Conservation (phyloP, 257 asterid species). For the Eustoma russellianum region DNA sequence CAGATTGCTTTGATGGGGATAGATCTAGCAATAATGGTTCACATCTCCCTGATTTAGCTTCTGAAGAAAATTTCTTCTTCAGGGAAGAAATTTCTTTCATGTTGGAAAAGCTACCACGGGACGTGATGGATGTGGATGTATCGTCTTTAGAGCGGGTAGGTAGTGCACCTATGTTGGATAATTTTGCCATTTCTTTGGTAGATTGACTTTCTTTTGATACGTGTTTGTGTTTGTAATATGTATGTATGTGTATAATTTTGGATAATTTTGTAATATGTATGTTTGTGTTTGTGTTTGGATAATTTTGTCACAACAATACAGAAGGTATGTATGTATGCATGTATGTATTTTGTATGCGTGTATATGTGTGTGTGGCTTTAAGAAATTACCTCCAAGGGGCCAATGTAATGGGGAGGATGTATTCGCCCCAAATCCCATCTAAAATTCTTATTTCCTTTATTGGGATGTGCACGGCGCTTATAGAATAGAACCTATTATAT, state of each 20-base stretch:
- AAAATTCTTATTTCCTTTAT: neutral
- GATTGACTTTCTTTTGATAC: too few relatives aligned
- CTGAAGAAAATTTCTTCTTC: conserved; percentile 49
- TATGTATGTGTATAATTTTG: too few relatives aligned
- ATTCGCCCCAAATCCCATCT: neutral
- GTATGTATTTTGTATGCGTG: too few relatives aligned
- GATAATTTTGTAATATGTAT: too few relatives aligned
- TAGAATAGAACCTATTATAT: too few relatives aligned
- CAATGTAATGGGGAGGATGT: neutral
- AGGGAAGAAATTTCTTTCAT: conserved; percentile 68
- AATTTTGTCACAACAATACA: too few relatives aligned
- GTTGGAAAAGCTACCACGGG: conserved; percentile 46
- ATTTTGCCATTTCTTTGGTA: too few relatives aligned
- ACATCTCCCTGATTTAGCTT: conserved; percentile 22
- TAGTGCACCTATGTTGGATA: conserved; percentile 4
- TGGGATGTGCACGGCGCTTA: too few relatives aligned
- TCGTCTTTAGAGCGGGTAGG: conserved; percentile 67
- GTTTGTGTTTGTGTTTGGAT: too few relatives aligned
- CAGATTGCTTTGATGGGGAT: conserved; percentile 24
- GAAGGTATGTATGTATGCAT: too few relatives aligned
- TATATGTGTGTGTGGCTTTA: too few relatives aligned
- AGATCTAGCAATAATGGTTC: conserved; percentile 38
- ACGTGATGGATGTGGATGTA: conserved; percentile 65
- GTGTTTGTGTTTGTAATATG: too few relatives aligned
- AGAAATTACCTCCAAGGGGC: neutral